phyloP scores from a whole-genome alignment of 768 basidiomycete species.

The Xanthoconium stramineum region DNA sequence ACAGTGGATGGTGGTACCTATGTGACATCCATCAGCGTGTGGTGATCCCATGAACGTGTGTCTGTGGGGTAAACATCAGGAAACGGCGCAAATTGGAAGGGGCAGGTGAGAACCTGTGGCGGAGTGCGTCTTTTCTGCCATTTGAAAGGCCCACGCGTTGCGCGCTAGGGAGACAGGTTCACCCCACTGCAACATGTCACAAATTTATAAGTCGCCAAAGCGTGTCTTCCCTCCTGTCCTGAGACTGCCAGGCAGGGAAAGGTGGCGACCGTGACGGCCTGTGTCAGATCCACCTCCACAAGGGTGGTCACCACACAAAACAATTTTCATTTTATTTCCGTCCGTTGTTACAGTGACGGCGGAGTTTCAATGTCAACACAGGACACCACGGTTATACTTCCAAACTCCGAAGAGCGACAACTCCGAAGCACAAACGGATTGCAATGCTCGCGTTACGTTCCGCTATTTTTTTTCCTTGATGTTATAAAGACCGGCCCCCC shows the following conservation, averaged over 20 bases:
- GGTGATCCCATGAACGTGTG: slow-evolving; percentile 14
- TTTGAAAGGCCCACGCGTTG: slow-evolving; percentile 17
- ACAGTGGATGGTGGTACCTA: background rate
- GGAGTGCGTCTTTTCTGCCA: slow-evolving; percentile 32
- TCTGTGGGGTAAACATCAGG: slow-evolving; percentile 6
- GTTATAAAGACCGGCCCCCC: slow-evolving; percentile 17
- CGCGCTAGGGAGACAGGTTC: slow-evolving; percentile 3
- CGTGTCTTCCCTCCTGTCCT: background rate
- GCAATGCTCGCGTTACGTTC: slow-evolving; percentile 16
- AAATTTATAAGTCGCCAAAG: slow-evolving; percentile 6
- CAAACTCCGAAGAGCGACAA: slow-evolving; percentile 8
- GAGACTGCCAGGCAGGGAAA: background rate
- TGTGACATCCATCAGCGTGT: background rate
- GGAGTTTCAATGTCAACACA: slow-evolving; percentile 7
- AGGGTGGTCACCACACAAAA: background rate
- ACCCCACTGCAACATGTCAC: slow-evolving; percentile 8
- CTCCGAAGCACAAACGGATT: slow-evolving; percentile 11
- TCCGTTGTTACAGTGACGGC: slow-evolving; percentile 9
- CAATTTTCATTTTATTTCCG: background rate
- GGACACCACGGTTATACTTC: slow-evolving; percentile 3
- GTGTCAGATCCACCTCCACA: background rate
- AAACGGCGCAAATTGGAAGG: background rate
- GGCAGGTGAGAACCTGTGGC: slow-evolving; percentile 22
- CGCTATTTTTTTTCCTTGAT: slow-evolving; percentile 6
- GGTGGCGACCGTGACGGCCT: background rate